Evolutionary conservation across 2,329 filamentous ascomycete genomes (phyloP).

Genomic region (Apiospora koreana): DNA sequence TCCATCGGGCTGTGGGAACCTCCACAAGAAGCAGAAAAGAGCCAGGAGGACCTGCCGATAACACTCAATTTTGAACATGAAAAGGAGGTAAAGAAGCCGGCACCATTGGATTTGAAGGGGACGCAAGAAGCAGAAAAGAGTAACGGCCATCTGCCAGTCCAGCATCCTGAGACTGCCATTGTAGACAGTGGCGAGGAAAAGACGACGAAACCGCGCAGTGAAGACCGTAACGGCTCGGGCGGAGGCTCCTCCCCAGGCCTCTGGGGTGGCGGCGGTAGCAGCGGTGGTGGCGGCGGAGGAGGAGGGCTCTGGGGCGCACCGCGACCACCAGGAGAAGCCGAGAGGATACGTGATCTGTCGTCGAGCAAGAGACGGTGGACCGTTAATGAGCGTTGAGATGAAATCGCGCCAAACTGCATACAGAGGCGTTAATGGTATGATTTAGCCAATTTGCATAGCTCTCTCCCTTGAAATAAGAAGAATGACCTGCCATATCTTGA

Average conservation of each 20-base stretch:
- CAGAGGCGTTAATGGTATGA: not conserved
- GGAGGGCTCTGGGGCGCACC: conserved; percentile 48
- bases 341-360: conserved; percentile 46
- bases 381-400: conserved; percentile 45
- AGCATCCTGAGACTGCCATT: not conserved
- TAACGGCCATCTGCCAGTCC: conserved; percentile 16
- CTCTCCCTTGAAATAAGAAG: not conserved
- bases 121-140: not conserved
- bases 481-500: not conserved
- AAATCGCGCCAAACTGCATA: not conserved
- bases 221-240: conserved; percentile 31
- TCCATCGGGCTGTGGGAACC: conserved; percentile 51
- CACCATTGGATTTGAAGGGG: conserved; percentile 9
- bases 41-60: conserved; percentile 35
- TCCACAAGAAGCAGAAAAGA: conserved; percentile 19
- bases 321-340: conserved; percentile 45
- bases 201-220: conserved; percentile 7
- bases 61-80: conserved; percentile 53
- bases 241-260: conserved; percentile 29
- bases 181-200: not conserved
- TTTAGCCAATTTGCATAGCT: not conserved
- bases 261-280: conserved; percentile 28
- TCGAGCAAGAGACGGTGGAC: conserved; percentile 57
- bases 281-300: conserved; percentile 25
- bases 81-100: conserved; percentile 24